Base-by-base conservation (phyloP, 1,139 yeast genomes). In the Candida buenavistaensis region DNA sequence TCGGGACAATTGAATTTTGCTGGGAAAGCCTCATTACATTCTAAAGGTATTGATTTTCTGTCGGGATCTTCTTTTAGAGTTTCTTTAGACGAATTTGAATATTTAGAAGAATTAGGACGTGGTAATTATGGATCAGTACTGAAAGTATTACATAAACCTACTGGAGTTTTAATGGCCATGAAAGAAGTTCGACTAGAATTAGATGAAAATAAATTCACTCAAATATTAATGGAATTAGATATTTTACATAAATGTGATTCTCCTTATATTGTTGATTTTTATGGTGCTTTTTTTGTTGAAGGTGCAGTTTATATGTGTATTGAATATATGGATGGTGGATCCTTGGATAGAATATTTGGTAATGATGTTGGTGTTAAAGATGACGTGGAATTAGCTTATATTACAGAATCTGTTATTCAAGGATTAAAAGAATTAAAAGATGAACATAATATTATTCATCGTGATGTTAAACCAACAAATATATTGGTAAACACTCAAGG, bases 241-340 rank as follows among this genome's bases (percentile, higher is more conserved):
- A 84, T 90, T 34, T 72, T 92, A 46, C 97, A 92, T 62, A 86
- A 85, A 52, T 90, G 97, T 64, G 78, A 76, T 44, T 82, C 95
- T 6, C 95, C 95, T 2, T 88, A 78, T 57, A 89, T 92, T 55
- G 96, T 92, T 33, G 97, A 90, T 53, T 92, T 92, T 51, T 92
- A 86, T 55, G 97, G 98, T 25, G 98, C 97, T 0, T 92, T 92
- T 52, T 92, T 92, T 54, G 90, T 87, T 26, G 98, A 92, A 62
- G 97, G 97, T 30, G 96, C 97, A 0, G 98, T 92, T 27, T 92
- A 90, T 64, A 89, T 94, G 86, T 92, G 98, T 62, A 92, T 92
- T 77, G 99, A 92, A 63, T 87, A 82, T 59, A 92, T 92, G 99
- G 96, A 90, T 59, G 97, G 97, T 33, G 97, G 97, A 0, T 88